Base-by-base conservation (phyloP, 2,329 filamentous ascomycete genomes). In the Colletotrichum scovillei region DNA sequence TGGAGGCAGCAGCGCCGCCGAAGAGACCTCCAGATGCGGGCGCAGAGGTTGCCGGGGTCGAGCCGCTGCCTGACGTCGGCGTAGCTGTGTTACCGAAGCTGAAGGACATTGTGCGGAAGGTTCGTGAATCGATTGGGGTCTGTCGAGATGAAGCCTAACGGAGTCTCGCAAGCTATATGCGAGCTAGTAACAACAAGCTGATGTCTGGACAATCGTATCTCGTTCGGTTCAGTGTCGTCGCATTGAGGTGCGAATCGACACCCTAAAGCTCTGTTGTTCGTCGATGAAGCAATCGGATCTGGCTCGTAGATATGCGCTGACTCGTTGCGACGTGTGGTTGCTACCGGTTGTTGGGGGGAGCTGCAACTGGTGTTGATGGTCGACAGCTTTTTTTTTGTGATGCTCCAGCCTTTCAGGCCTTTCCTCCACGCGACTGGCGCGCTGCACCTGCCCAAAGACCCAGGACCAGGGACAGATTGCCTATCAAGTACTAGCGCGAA, bases 11-110 rank as follows among this genome's bases (percentile, higher is more conserved):
- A 30, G 58, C 70, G 28, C 59, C 56, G 57, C 85, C 85, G 76
- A 88, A 88, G 9, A 87, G 76, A 24, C 80, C 77, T 16, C 82
- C 82, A 6, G 82, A 77, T 62, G 86, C 82, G 24, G 84, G 79
- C 11, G 84, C 80, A 53, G 81, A 80, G 16, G 84, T 81, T 49
- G 81, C 78, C 46, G 63, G 75, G 63, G 67, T 74, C 60, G 75
- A 67, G 52, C 73, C 63, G 57, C 75, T 74, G 63, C 66, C 69
- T 30, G 76, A 71, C 30, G 76, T 62, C 42, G 76, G 73, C 35
- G 75, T 76, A 11, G 81, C 79, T 72, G 78, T 73, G 68, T 78
- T 76, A 74, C 80, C 79, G 76, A 86, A 85, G 71, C 42, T 82
- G 80, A 86, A 85, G 49, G 82, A 79, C 84, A 86, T 86, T 73